Conservation (phyloP, 148 eudicot species). For the Spergularia bocconei region DNA sequence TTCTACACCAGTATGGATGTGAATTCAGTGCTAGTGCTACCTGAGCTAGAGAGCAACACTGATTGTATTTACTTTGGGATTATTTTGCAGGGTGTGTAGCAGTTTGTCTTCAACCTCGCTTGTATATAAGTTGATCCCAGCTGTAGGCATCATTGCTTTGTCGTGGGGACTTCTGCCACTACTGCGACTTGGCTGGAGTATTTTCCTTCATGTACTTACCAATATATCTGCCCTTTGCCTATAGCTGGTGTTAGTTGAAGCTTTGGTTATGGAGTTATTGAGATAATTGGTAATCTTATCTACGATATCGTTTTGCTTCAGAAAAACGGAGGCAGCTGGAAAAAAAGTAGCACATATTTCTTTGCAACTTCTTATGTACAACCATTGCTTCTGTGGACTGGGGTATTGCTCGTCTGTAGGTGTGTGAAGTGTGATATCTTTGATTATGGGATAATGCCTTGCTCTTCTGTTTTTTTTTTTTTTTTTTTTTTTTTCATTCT, state of each 20-base stretch:
- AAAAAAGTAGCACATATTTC: constrained; percentile 65
- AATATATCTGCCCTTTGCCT: constrained; percentile 7
- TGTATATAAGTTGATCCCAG: constrained; percentile 59
- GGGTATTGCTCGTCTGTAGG: constrained; percentile 88
- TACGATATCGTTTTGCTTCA: constrained; percentile 25
- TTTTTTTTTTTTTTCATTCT: background rate
- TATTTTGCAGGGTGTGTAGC: constrained; percentile 48
- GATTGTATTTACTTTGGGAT: constrained; percentile 4
- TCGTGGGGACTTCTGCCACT: constrained; percentile 85
- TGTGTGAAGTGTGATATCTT: constrained; percentile 19
- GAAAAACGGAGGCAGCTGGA: constrained; percentile 79
- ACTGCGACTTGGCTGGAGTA: constrained; percentile 59
- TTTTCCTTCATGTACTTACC: constrained; percentile 53
- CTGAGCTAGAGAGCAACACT: background rate
- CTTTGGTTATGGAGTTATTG: background rate
- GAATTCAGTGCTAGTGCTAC: too few species aligned
- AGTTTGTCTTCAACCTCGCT: constrained; percentile 46
- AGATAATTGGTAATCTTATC: background rate
- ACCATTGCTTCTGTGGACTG: constrained; percentile 86
- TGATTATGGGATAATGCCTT: background rate
- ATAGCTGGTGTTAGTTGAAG: background rate
- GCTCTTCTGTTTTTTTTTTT: background rate
- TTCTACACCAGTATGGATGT: too few species aligned
- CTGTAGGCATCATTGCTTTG: constrained; percentile 62
- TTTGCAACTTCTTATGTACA: constrained; percentile 78